Percentiles rank a stretch among this genome's conserved stretches.
phyloP scores from a whole-genome alignment of 805 yeast genomes.

The Teunomyces aglyptinius region DNA sequence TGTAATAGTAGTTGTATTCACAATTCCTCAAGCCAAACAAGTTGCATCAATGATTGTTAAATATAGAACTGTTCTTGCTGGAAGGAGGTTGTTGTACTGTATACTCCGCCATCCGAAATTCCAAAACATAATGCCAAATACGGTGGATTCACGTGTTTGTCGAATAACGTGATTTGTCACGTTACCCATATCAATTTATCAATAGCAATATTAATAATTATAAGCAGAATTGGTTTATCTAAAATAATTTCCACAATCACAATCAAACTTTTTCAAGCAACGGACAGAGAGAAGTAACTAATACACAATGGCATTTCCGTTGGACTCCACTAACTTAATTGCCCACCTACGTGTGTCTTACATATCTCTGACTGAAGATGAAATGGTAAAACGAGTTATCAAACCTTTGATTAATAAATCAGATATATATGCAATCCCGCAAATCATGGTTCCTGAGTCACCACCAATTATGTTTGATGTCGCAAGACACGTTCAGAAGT shows the following conservation, averaged over 20 bases:
- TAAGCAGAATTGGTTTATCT: too few relatives aligned
- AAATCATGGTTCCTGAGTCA: slow-evolving; percentile 16
- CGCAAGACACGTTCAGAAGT: slow-evolving; percentile 20
- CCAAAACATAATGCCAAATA: not conserved
- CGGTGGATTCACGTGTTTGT: slow-evolving; percentile 2
- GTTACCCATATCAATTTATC: not conserved
- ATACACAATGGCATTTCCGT: slow-evolving; percentile 36
- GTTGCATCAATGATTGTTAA: not conserved
- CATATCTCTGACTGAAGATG: slow-evolving; percentile 23
- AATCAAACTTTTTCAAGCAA: not conserved
- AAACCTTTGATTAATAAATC: slow-evolving; percentile 11
- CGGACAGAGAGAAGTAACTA: not conserved
- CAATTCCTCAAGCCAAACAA: not conserved
- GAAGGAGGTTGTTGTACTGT: not conserved
- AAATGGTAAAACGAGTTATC: slow-evolving; percentile 19
- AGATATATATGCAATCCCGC: slow-evolving; percentile 3
- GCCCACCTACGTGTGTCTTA: slow-evolving; percentile 29
- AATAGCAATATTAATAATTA: not conserved
- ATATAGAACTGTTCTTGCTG: not conserved
- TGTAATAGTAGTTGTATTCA: not conserved
- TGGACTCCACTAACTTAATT: slow-evolving; percentile 28
- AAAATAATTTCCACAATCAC: too few relatives aligned
- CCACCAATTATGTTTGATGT: slow-evolving; percentile 33
- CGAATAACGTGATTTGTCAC: not conserved
- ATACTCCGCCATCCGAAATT: slow-evolving; percentile 5